A percentile compares a stretch with the other conserved stretches of the same genome.
Conservation (phyloP, 305 asterid genomes). For the Andrographis paniculata region DNA sequence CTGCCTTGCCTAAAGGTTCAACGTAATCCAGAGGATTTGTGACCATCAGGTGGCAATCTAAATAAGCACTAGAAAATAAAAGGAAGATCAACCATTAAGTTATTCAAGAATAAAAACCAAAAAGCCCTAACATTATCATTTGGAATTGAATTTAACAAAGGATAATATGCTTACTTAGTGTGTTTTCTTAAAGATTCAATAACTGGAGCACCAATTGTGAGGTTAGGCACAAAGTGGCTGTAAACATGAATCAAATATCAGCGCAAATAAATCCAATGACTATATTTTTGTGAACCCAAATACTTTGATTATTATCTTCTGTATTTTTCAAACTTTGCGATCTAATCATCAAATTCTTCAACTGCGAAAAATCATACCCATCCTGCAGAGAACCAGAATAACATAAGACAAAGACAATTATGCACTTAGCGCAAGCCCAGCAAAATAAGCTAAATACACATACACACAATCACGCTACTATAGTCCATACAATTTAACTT, state of each 20-base stretch:
- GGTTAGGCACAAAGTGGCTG: conserved; percentile 88
- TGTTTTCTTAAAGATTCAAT: conserved; percentile 84
- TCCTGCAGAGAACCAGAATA: conserved; percentile 53
- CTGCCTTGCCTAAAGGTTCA: conserved; percentile 76
- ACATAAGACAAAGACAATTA: conserved; percentile 8
- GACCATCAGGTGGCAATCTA: conserved; percentile 97
- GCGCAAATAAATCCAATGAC: no score
- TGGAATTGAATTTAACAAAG: no score
- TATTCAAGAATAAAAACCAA: no score
- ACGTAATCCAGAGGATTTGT: conserved; percentile 93
- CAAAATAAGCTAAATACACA: no score
- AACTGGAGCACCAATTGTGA: conserved; percentile 81
- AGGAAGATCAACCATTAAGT: no score
- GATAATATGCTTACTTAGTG: conserved; percentile 49
- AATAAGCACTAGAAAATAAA: conserved; percentile 59
- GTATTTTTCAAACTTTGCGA: conserved; percentile 13
- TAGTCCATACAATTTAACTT: no score
- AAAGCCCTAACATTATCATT: no score
- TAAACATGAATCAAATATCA: conserved; percentile 14
- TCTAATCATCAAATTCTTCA: conserved; percentile 5
- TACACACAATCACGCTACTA: no score
- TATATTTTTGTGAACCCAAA: no score
- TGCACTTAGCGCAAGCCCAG: no score
- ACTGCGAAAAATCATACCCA: conserved; percentile 56
- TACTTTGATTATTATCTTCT: no score